Evolutionary conservation across 2,329 filamentous ascomycete genomes (phyloP).

Genomic region (Cercospora citrullina): DNA sequence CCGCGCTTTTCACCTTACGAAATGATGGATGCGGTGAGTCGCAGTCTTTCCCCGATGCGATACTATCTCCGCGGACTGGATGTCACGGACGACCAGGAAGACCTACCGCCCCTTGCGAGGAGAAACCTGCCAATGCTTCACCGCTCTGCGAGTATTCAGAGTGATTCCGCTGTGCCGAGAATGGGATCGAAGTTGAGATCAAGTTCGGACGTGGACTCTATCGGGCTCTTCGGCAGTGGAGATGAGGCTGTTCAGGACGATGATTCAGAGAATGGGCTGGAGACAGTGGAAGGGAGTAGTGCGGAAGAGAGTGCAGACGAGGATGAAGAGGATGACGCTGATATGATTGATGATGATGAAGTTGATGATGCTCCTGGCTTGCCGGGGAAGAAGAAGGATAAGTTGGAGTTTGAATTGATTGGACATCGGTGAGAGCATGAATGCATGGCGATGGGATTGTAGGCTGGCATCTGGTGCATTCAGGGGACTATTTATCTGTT

Average conservation of each 20-base stretch:
- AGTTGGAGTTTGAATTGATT: constrained; percentile 26
- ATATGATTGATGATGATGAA: constrained; percentile 13
- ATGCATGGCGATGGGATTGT: not conserved
- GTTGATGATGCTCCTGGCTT: not conserved
- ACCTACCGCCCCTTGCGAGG: not conserved
- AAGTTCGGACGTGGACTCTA: constrained; percentile 19
- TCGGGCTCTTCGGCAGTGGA: constrained; percentile 32
- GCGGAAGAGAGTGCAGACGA: constrained; percentile 23
- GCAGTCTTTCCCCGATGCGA: constrained; percentile 48
- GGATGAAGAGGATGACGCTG: constrained; percentile 7
- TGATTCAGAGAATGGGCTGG: constrained; percentile 34
- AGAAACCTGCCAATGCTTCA: not conserved
- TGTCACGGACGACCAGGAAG: constrained; percentile 23
- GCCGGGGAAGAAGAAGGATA: constrained; percentile 3
- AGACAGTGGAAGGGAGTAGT: constrained; percentile 21
- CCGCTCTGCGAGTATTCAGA: constrained; percentile 21
- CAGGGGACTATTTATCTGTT: not conserved
- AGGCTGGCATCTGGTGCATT: not conserved
- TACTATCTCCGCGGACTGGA: constrained; percentile 45
- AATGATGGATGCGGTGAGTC: constrained; percentile 48
- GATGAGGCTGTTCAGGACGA: constrained; percentile 38
- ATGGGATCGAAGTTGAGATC: constrained; percentile 19
- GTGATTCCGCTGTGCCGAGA: constrained; percentile 21
- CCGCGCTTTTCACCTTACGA: constrained; percentile 48
- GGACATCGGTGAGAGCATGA: constrained; percentile 26